Evolutionary conservation across 495 filamentous ascomycete species (phyloP).

Genomic region (Hyaloscypha hepaticicola): DNA sequence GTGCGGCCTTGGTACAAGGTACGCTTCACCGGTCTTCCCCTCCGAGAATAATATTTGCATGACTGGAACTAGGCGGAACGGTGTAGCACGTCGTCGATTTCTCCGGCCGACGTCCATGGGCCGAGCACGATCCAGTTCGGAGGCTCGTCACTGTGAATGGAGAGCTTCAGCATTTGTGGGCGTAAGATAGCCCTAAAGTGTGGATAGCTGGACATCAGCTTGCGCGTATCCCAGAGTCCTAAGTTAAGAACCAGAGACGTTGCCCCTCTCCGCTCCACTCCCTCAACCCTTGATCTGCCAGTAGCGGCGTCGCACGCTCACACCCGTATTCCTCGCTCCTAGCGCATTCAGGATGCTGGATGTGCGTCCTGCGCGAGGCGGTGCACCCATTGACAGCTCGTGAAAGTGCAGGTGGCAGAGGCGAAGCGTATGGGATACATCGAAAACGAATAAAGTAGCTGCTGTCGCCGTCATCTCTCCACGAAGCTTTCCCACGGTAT

Average conservation of each 20-base stretch:
- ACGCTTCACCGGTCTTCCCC: background rate
- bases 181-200: background rate
- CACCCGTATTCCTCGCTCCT: background rate
- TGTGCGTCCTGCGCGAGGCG: background rate
- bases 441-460: background rate
- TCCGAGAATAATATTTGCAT: background rate
- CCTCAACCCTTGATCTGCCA: background rate
- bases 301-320: background rate
- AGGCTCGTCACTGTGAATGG: background rate
- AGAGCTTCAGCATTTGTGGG: background rate
- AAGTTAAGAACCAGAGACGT: background rate
- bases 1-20: background rate
- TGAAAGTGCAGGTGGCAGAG: background rate
- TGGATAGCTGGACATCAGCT: conserved; percentile 8
- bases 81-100: background rate
- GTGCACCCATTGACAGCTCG: background rate
- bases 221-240: background rate
- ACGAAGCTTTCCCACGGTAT: background rate
- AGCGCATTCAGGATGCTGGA: background rate
- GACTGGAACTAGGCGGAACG: background rate
- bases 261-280: background rate
- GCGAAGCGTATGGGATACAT: background rate
- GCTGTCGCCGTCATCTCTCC: background rate
- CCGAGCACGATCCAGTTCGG: background rate
- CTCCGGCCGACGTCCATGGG: background rate